Conservation (phyloP, 208 protist genomes). For the Zelonia costaricensis region DNA sequence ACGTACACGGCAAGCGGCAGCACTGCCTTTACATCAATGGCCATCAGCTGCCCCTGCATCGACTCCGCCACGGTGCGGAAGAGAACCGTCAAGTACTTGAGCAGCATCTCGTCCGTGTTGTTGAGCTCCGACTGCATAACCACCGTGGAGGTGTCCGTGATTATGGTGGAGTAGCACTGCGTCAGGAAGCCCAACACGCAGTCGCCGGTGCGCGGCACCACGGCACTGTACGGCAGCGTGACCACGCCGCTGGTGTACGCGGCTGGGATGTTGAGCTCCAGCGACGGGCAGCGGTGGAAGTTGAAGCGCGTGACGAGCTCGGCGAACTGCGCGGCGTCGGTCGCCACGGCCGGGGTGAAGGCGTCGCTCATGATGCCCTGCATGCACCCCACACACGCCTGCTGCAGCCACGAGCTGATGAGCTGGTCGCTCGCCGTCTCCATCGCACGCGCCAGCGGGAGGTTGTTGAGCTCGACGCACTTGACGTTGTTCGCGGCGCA, state of each 20-base stretch:
- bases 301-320: conserved; percentile 61
- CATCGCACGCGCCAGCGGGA: conserved; percentile 70
- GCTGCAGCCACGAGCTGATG: conserved; percentile 81
- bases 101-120: conserved; percentile 91
- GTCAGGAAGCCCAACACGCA: conserved; percentile 63
- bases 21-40: conserved; percentile 43
- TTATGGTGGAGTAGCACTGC: conserved; percentile 78
- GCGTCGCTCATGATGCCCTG: conserved; percentile 68
- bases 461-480: conserved; percentile 68
- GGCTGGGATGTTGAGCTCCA: conserved; percentile 66
- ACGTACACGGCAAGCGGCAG: conserved; percentile 78
- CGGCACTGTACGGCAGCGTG: conserved; percentile 68
- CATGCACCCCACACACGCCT: conserved; percentile 66
- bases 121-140: conserved; percentile 88
- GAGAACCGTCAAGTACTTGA: conserved; percentile 88
- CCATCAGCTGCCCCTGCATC: conserved; percentile 66
- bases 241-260: conserved; percentile 46
- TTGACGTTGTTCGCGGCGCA: conserved; percentile 64
- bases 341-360: conserved; percentile 50
- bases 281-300: conserved; percentile 55
- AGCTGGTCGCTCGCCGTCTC: conserved; percentile 80
- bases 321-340: conserved; percentile 52
- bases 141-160: conserved; percentile 50
- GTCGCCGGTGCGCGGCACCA: conserved; percentile 69
- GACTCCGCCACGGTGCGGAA: conserved; percentile 84